These are phyloP conservation scores for Jaltomata sinuosa DNA, from an alignment of 257 asterid genomes.

Conservation along the genomic window DNA sequence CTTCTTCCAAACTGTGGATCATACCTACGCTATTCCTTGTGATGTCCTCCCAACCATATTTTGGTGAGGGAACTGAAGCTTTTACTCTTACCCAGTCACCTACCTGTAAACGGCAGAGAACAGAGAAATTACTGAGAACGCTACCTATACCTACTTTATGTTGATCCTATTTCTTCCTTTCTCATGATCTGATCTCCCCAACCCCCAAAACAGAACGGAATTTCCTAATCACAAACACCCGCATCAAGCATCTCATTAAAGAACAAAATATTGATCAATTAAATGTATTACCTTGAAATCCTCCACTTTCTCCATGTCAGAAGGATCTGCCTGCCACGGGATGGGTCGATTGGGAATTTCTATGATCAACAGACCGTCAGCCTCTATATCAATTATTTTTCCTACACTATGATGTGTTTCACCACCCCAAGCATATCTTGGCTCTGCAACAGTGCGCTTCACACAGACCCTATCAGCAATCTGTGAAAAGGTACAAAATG, in stretches of 20 bases:
- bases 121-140: neutral
- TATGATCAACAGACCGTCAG: conserved; percentile 84
- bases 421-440: conserved; percentile 99
- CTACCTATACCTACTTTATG: neutral
- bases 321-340: conserved; percentile 99
- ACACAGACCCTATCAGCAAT: conserved; percentile 95
- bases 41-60: conserved; percentile 97
- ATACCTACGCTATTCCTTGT: conserved; percentile 76
- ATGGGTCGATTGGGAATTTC: conserved; percentile 82
- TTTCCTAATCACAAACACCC: neutral
- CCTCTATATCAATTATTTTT: conserved; percentile 85
- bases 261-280: neutral
- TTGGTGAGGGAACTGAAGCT: conserved; percentile 92
- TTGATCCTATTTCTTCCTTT: neutral
- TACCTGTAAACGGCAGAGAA: conserved; percentile 41
- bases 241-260: neutral
- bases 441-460: conserved; percentile 98
- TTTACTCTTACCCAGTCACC: conserved; percentile 92
- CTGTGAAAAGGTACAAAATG: conserved; percentile 25
- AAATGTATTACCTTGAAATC: conserved; percentile 67
- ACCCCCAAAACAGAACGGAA: neutral
- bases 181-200: neutral
- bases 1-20: conserved; percentile 95
- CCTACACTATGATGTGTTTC: conserved; percentile 99
- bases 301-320: conserved; percentile 97